These are phyloP conservation scores for Penicillium turbatum DNA, from an alignment of 495 filamentous ascomycete species.

Conservation along the genomic window DNA sequence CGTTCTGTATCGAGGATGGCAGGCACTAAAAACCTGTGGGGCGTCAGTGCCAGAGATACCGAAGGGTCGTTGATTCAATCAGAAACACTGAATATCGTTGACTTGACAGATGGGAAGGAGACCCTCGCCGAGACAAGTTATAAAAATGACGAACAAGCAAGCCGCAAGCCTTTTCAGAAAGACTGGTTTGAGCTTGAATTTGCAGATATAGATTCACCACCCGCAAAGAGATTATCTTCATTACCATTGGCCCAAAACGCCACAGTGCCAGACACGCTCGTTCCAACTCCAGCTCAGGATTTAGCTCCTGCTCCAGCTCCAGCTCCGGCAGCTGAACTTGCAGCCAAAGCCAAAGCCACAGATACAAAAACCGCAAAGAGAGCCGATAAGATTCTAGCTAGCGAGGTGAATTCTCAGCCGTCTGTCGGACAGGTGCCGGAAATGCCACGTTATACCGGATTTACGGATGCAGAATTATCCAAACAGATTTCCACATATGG, in stretches of 20 bases:
- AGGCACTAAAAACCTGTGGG: constrained; percentile 55
- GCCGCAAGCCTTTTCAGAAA: constrained; percentile 4
- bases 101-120: constrained; percentile 31
- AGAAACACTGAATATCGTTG: constrained; percentile 54
- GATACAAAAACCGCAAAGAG: background rate
- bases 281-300: background rate
- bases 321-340: background rate
- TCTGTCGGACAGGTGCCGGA: constrained; percentile 9
- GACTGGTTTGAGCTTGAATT: constrained; percentile 36
- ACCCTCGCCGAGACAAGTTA: background rate
- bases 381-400: background rate
- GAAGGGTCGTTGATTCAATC: constrained; percentile 57
- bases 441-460: constrained; percentile 61
- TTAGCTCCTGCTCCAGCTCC: background rate
- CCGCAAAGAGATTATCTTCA: background rate
- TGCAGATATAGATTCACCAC: constrained; percentile 20
- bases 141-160: background rate
- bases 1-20: constrained; percentile 25
- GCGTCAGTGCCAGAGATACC: constrained; percentile 59
- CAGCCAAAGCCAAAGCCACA: background rate
- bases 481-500: constrained; percentile 61
- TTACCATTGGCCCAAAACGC: background rate
- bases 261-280: background rate
- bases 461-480: constrained; percentile 59
- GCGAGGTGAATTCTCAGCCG: background rate